Base-by-base conservation (phyloP, 495 filamentous ascomycete species). In the Podospora tetraspora region DNA sequence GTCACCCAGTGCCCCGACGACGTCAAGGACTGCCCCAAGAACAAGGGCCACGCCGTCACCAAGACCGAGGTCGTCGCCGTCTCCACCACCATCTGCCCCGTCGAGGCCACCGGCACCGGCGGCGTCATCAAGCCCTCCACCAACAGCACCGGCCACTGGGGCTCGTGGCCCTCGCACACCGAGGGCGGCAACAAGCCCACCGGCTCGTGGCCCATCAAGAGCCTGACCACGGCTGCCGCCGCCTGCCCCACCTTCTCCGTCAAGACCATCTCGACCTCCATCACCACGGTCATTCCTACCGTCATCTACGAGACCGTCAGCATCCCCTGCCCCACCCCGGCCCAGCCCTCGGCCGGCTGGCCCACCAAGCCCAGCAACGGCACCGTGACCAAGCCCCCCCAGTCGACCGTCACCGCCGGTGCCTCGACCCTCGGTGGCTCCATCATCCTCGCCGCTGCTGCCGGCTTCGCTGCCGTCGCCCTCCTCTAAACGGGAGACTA, bases 1-100 rank as follows among this genome's bases (percentile, higher is more conserved):
- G 79, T 89, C 81, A 87, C 83, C 78, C 82, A 83, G 68, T 90
- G 86, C 74, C 83, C 85, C 57, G 75, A 87, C 23, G 85, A 80
- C 7, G 82, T 89, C 61, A 86, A 84, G 57, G 75, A 87, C 78
- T 90, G 88, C 81, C 87, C 87, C 25, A 85, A 84, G 30, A 70
- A 81, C 66, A 86, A 83, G 6, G 77, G 77, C 67, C 57, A 32
- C 24, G 64, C 75, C 60, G 74, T 79, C 62, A 77, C 75, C 68
- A 75, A 77, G 72, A 76, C 73, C 67, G 43, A 52, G 43, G 3
- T 52, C 43, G 52, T 77, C 66, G 67, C 75, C 57, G 70, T 76
- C 67, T 71, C 70, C 30, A 77, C 76, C 71, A 75, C 79, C 67
- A 64, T 77, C 69, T 74, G 74, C 75, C 76, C 77, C 64, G 71